Conservation (phyloP, 306 rosid genomes). For the Vigna trinervia region DNA sequence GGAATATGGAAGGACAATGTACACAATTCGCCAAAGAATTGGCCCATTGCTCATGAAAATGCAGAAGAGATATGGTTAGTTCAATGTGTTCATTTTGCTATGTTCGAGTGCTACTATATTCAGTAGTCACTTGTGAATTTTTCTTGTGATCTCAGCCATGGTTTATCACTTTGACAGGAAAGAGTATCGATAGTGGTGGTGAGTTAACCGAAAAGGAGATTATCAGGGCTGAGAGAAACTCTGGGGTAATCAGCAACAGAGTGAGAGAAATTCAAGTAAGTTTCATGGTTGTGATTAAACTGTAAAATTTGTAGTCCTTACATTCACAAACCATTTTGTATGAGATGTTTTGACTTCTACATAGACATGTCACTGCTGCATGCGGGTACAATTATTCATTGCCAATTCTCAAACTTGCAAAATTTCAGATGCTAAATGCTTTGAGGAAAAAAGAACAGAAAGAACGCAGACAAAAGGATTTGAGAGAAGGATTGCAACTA, state of each 20-base stretch:
- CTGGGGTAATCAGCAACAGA: slow-evolving; percentile 83
- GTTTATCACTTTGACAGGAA: slow-evolving; percentile 61
- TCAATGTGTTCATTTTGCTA: slow-evolving; percentile 33
- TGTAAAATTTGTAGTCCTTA: slow-evolving; percentile 32
- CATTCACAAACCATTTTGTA: slow-evolving; percentile 23
- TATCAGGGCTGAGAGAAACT: slow-evolving; percentile 95
- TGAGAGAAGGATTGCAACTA: slow-evolving; percentile 83
- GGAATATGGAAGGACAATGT: slow-evolving; percentile 98
- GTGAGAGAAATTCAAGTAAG: slow-evolving; percentile 98
- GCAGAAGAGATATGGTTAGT: slow-evolving; percentile 91
- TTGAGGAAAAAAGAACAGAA: slow-evolving; percentile 79
- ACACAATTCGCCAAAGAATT: slow-evolving; percentile 89
- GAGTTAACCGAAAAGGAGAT: slow-evolving; percentile 86
- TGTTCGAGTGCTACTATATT: slow-evolving; percentile 11
- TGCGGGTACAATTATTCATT: neutral
- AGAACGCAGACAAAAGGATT: slow-evolving; percentile 65
- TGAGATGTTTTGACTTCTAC: slow-evolving; percentile 36
- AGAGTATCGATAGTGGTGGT: slow-evolving; percentile 55
- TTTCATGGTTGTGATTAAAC: slow-evolving; percentile 41
- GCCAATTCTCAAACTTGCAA: slow-evolving; percentile 45
- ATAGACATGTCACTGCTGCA: slow-evolving; percentile 15
- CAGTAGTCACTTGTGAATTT: slow-evolving; percentile 14
- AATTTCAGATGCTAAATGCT: slow-evolving; percentile 86
- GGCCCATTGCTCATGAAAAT: slow-evolving; percentile 92
- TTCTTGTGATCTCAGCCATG: slow-evolving; percentile 11